Evolutionary conservation across 78 protist species (phyloP), one percentile per base, ranked within the genome.

Genomic region (Dictyostelium firmibasis): DNA sequence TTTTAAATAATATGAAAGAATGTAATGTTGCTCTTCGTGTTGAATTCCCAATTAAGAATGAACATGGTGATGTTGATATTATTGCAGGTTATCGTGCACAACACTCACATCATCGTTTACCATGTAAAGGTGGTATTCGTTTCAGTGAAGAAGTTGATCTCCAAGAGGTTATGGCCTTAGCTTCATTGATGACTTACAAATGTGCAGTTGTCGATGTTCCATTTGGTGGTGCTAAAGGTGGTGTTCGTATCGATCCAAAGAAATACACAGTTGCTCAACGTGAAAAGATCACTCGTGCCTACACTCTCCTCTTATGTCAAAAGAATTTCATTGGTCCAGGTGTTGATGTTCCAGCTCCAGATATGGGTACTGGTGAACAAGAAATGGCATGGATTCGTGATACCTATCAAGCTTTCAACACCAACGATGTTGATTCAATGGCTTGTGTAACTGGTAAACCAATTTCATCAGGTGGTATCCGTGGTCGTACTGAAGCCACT

Each of bases 371-470:
- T 4, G 98, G 98, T 47, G 93, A 93, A n/a, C 93, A 98, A 43
- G 98, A 97, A 85, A 98, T 98, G 99, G 89, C 97, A 1, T 98
- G 99, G 99, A 97, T 98, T 86, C 81, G 83, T 89, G 95, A 94
- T 77, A 97, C 98, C 43, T 96, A 95, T 83, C 94, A 91, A 86
- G 91, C 96, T 36, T 86, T 96, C 93, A 85, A 85, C 84, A 69
- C 86, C 67, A 69, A 75, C 76, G 96, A 94, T 72, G 81, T 97
- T 72, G 86, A 97, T 84, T 74, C 96, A 33, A 41, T 85, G 81
- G 99, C 97, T 47, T 93, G 97, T 79, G 98, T 98, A 20, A 98
- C 99, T 33, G 99, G 99, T 70, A 98, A 98, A 92, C 98, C 98
- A 20, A 74, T 97, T 53, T 29, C 85, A 16, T 81, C 77, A 57